Evolutionary conservation across 2,329 filamentous ascomycete species (phyloP).

Genomic region (Exutisphaerella laricina): DNA sequence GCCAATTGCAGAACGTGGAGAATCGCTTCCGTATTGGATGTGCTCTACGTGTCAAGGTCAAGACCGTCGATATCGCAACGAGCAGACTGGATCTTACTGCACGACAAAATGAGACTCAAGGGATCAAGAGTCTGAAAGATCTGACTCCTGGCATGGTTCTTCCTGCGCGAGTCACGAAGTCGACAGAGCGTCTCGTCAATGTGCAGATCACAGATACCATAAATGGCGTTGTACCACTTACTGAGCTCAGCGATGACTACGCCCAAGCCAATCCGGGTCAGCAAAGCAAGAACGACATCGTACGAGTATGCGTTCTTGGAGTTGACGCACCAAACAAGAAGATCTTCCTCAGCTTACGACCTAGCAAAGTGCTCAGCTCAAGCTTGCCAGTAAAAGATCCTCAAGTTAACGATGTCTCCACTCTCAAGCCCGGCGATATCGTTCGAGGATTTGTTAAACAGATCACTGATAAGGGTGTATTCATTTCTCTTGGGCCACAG

Average conservation of each 20-base stretch:
- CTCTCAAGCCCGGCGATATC: constrained; percentile 70
- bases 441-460: constrained; percentile 90
- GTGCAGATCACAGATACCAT: constrained; percentile 78
- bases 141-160: constrained; percentile 75
- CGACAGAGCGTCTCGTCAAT: constrained; percentile 75
- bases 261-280: constrained; percentile 68
- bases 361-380: constrained; percentile 84
- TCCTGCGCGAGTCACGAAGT: constrained; percentile 76
- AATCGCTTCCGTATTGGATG: constrained; percentile 86
- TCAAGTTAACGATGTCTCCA: constrained; percentile 65
- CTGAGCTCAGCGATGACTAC: constrained; percentile 83
- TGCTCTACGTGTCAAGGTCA: constrained; percentile 74
- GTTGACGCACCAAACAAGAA: constrained; percentile 81
- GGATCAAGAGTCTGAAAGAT: constrained; percentile 61
- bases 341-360: constrained; percentile 72
- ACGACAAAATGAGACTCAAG: constrained; percentile 33
- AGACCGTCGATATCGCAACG: constrained; percentile 64
- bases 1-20: constrained; percentile 67
- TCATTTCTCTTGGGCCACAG: constrained; percentile 74
- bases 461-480: constrained; percentile 81
- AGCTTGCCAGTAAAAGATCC: constrained; percentile 72
- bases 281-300: constrained; percentile 76
- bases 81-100: constrained; percentile 69
- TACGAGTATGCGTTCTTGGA: constrained; percentile 78
- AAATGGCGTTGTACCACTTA: constrained; percentile 72